These are phyloP conservation scores for Trypanosoma rangeli DNA, from an alignment of 208 protist genomes.

Conservation along the genomic window DNA sequence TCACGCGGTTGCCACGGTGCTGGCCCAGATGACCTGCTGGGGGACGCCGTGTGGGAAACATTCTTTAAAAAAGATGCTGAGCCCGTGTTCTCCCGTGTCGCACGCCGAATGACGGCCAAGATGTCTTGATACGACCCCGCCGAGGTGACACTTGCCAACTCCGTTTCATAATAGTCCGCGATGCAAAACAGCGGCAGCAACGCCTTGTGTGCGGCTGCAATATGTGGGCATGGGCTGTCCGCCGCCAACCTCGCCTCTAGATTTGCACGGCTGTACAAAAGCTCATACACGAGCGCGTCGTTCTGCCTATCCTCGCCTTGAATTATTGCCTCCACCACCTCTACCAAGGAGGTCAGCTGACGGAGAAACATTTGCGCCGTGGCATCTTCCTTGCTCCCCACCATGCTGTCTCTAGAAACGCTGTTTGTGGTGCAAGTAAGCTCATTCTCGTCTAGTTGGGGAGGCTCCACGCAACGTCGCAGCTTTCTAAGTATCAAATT, in stretches of 20 bases:
- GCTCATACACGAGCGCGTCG: constrained; percentile 74
- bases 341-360: constrained; percentile 50
- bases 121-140: constrained; percentile 29
- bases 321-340: constrained; percentile 63
- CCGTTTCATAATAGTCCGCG: constrained; percentile 44
- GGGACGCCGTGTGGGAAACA: not conserved
- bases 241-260: constrained; percentile 20
- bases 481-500: constrained; percentile 53
- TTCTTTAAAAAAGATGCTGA: not conserved
- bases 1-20: constrained; percentile 4
- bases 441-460: not conserved
- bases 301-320: constrained; percentile 51
- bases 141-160: constrained; percentile 39
- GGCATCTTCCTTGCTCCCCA: not conserved
- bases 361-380: constrained; percentile 46
- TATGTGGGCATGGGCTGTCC: constrained; percentile 2
- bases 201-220: constrained; percentile 9
- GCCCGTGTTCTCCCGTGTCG: constrained; percentile 12
- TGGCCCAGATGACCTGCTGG: not conserved
- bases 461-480: constrained; percentile 16
- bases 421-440: not conserved
- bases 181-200: constrained; percentile 13
- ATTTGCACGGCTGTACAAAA: constrained; percentile 55
- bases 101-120: constrained; percentile 33
- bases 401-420: not conserved